Evolutionary conservation across 2,329 filamentous ascomycete genomes (phyloP).

Genomic region (Metarhizium robertsii): DNA sequence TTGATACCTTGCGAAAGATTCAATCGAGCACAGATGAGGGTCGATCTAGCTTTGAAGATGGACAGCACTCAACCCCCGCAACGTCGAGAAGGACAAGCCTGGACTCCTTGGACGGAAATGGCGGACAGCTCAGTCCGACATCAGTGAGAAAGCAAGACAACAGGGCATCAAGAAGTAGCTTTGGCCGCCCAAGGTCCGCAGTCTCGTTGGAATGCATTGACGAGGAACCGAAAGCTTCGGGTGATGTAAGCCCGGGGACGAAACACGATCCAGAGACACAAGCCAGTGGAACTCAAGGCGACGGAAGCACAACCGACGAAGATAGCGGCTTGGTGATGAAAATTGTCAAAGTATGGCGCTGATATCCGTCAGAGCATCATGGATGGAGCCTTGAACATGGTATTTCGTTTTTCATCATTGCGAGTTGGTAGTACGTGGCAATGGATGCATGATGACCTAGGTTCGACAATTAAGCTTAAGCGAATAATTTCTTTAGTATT

Average conservation of each 20-base stretch:
- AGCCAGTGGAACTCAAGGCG: background rate
- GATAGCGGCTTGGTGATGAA: conserved; percentile 31
- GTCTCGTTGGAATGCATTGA: conserved; percentile 36
- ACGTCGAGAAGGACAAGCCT: conserved; percentile 23
- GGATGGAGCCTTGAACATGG: background rate
- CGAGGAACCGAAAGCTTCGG: conserved; percentile 28
- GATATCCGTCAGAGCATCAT: background rate
- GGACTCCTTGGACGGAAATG: conserved; percentile 28
- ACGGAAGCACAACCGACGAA: conserved; percentile 22
- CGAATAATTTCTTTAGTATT: background rate
- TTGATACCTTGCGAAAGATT: conserved; percentile 36
- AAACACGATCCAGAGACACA: background rate
- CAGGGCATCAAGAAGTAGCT: conserved; percentile 22
- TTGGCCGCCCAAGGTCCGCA: conserved; percentile 26
- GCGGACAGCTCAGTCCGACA: conserved; percentile 24
- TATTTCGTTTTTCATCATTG: too few species aligned
- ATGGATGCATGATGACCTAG: background rate
- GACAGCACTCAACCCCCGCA: conserved; percentile 25
- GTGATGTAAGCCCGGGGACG: background rate
- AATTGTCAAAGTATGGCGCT: conserved; percentile 1
- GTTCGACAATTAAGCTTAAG: background rate
- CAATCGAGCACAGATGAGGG: conserved; percentile 34
- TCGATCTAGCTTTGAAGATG: conserved; percentile 25
- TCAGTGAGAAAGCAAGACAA: conserved; percentile 21
- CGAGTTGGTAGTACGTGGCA: too few species aligned